A percentile compares a stretch with the other conserved stretches of the same genome.
Conservation (phyloP, 345 rosid species). For the Moricandia moricandioides region DNA sequence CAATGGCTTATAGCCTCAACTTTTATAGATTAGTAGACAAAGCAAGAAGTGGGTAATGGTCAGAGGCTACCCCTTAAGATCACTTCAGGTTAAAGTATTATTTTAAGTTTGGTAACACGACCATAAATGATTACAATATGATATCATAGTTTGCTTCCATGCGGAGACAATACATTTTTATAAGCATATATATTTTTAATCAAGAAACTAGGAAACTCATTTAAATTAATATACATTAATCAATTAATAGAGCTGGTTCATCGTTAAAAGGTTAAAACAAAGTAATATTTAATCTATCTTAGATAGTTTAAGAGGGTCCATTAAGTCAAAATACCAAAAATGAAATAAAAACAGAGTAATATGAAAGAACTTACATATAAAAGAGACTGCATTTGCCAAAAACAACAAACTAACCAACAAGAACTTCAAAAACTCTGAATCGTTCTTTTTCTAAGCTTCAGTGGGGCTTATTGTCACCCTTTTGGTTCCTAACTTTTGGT, state of each 20-base stretch:
- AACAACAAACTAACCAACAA: slow-evolving; percentile 16
- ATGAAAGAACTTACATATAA: slow-evolving; percentile 7
- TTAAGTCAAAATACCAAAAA: too few relatives aligned
- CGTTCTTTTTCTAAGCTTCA: background rate
- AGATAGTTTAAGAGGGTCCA: too few relatives aligned
- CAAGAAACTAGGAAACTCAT: background rate
- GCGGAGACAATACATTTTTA: slow-evolving; percentile 21
- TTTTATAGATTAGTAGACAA: background rate
- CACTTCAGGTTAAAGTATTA: slow-evolving; percentile 17
- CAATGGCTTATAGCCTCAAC: too few relatives aligned
- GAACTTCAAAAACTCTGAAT: background rate
- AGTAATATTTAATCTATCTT: too few relatives aligned
- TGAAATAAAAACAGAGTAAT: background rate
- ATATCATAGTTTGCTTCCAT: slow-evolving; percentile 28
- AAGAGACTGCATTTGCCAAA: slow-evolving; percentile 27
- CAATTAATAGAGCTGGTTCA: background rate
- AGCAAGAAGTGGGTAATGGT: slow-evolving; percentile 19
- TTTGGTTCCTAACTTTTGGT: background rate
- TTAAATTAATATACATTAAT: background rate
- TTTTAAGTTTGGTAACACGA: slow-evolving; percentile 2
- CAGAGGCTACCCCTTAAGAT: slow-evolving; percentile 11
- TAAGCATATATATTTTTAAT: slow-evolving; percentile 9
- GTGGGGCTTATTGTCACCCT: background rate
- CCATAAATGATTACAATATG: slow-evolving; percentile 11
- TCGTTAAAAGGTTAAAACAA: background rate